These are phyloP conservation scores for Picochlorum sp. DNA, from an alignment of 139 green algal genomes.

Conservation along the genomic window DNA sequence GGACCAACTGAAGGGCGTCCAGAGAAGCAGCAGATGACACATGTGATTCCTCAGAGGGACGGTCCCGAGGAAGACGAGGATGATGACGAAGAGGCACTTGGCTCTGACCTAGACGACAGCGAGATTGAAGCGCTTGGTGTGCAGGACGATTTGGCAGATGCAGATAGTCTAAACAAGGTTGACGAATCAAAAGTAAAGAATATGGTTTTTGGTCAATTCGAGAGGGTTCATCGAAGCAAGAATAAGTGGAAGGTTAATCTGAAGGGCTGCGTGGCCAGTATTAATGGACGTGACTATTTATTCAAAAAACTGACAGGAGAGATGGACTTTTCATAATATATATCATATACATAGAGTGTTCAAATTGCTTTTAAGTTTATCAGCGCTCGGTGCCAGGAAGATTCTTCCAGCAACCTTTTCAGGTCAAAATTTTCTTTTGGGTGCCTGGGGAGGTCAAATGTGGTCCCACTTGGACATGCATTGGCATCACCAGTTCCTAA, in stretches of 20 bases:
- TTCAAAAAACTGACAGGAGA: slow-evolving; percentile 24
- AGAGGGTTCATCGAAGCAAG: slow-evolving; percentile 33
- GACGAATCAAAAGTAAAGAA: slow-evolving; percentile 25
- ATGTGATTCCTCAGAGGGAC: slow-evolving; percentile 25
- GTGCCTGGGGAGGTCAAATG: slow-evolving; percentile 31
- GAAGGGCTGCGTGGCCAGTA: slow-evolving; percentile 18
- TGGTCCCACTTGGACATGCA: slow-evolving; percentile 26
- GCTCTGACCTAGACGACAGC: slow-evolving; percentile 20
- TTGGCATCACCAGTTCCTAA: background rate
- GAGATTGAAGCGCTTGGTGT: slow-evolving; percentile 17
- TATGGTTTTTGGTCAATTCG: slow-evolving; percentile 34
- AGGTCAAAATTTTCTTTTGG: slow-evolving; percentile 36
- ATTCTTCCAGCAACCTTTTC: background rate
- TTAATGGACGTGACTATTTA: slow-evolving; percentile 31
- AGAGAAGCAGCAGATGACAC: too few relatives aligned
- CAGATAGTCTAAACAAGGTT: slow-evolving; percentile 21
- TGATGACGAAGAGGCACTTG: slow-evolving; percentile 25
- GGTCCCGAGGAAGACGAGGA: slow-evolving; percentile 6
- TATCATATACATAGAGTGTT: background rate
- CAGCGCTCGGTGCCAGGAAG: background rate
- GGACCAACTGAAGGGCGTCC: too few relatives aligned
- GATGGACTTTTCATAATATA: slow-evolving; percentile 23
- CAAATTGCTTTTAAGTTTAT: background rate
- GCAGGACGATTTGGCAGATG: slow-evolving; percentile 19
- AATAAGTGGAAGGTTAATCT: slow-evolving; percentile 27